These are phyloP conservation scores for Aspergillus caelatus DNA, from an alignment of 2,329 filamentous ascomycete species.

Conservation along the genomic window DNA sequence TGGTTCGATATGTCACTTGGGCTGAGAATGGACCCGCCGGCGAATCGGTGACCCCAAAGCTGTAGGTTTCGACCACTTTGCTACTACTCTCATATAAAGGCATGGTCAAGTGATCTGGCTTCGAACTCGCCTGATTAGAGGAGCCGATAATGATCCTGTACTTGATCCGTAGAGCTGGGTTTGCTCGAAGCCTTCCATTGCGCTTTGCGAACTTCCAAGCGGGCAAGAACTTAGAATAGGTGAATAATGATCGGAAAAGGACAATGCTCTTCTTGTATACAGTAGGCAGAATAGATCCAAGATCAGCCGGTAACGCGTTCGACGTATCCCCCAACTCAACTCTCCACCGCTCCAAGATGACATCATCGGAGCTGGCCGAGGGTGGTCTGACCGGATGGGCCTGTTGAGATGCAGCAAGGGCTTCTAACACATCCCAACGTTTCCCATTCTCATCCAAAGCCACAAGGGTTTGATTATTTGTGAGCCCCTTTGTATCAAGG, in stretches of 20 bases:
- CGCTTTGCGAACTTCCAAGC: conserved; percentile 82
- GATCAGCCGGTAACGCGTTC: conserved; percentile 57
- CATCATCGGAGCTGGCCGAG: conserved; percentile 63
- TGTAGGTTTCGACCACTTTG: conserved; percentile 72
- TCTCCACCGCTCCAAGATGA: conserved; percentile 89
- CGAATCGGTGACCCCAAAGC: conserved; percentile 82
- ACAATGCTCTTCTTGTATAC: conserved; percentile 98
- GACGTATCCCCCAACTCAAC: conserved; percentile 73
- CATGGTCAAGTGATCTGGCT: conserved; percentile 69
- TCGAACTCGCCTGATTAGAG: conserved; percentile 52
- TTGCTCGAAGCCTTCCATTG: conserved; percentile 68
- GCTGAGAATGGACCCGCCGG: conserved; percentile 83
- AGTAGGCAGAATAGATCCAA: conserved; percentile 70
- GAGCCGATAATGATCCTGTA: conserved; percentile 74
- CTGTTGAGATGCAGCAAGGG: conserved; percentile 67
- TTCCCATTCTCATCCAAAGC: conserved; percentile 87
- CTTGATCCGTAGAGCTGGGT: conserved; percentile 69
- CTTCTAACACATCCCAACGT: conserved; percentile 87
- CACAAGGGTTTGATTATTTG: conserved; percentile 83
- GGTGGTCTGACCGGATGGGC: conserved; percentile 42
- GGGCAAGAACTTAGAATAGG: conserved; percentile 78
- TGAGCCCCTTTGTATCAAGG: conserved; percentile 76
- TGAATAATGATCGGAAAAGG: conserved; percentile 85
- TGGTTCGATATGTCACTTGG: conserved; percentile 79
- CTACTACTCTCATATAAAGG: conserved; percentile 67